Percentiles rank a stretch among this genome's conserved stretches.
Conservation (phyloP, 805 yeast genomes). For the Sungouiella blattae region DNA sequence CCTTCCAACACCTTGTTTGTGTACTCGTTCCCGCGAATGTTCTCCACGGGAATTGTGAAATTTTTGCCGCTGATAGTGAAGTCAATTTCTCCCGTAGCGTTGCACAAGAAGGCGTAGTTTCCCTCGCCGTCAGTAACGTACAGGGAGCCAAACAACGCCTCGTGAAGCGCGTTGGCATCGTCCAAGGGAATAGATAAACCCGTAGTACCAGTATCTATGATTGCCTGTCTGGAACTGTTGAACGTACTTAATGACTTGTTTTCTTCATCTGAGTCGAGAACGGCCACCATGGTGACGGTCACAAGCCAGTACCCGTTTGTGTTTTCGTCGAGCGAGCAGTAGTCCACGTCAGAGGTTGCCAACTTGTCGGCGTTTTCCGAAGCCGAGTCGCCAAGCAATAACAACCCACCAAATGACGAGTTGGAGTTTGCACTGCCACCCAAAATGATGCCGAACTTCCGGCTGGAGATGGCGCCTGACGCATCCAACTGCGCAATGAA, state of each 20-base stretch:
- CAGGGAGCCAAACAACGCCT: conserved; percentile 39
- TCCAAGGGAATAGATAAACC: conserved; percentile 51
- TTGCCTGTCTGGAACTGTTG: conserved; percentile 35
- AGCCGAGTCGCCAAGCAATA: conserved; percentile 23
- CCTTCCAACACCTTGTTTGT: conserved; percentile 34
- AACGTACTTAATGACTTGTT: too few relatives aligned
- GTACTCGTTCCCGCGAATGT: conserved; percentile 50
- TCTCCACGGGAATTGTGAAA: conserved; percentile 42
- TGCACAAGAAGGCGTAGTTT: conserved; percentile 59
- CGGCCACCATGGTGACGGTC: conserved; percentile 35
- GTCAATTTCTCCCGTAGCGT: conserved; percentile 38
- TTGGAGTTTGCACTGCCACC: conserved; percentile 16
- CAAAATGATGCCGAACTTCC: conserved; percentile 35
- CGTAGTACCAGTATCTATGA: conserved; percentile 68
- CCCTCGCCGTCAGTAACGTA: conserved; percentile 54
- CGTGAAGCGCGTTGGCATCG: conserved; percentile 53
- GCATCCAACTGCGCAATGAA: conserved; percentile 38
- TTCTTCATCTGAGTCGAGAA: conserved; percentile 21
- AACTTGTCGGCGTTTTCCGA: conserved; percentile 10
- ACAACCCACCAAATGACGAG: conserved; percentile 23
- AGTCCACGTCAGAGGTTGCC: conserved; percentile 35
- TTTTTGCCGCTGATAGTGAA: conserved; percentile 42
- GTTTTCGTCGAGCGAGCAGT: conserved; percentile 33
- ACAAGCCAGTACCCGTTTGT: conserved; percentile 51
- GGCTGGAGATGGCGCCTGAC: conserved; percentile 29